Evolutionary conservation across 78 protist species (phyloP).

Genomic region (Isochrysis galbana): DNA sequence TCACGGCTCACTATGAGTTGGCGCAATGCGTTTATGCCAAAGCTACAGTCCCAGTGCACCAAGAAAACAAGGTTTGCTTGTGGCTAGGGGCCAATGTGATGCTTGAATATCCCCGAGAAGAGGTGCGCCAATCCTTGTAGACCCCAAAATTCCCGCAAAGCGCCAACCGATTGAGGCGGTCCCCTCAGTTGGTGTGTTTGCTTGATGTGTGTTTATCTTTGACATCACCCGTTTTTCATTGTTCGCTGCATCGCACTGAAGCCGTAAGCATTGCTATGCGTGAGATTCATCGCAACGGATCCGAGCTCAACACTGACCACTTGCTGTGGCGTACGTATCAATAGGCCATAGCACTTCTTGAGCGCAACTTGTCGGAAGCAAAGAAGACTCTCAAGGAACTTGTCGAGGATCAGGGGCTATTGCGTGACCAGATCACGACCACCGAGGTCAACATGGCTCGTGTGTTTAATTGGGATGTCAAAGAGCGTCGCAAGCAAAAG

Average conservation of each 20-base stretch:
- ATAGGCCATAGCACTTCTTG: slow-evolving; percentile 26
- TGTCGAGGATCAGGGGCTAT: background rate
- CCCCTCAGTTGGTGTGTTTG: no score
- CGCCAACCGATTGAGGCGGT: no score
- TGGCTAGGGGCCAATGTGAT: slow-evolving; percentile 55
- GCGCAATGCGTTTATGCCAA: slow-evolving; percentile 16
- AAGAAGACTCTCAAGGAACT: background rate
- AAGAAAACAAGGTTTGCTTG: background rate
- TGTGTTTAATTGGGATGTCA: slow-evolving; percentile 43
- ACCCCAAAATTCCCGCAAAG: no score
- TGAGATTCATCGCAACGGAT: no score
- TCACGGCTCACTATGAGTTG: background rate
- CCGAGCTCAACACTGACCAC: no score
- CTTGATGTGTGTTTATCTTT: no score
- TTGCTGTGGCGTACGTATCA: no score
- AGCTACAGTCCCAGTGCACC: background rate
- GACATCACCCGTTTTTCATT: no score
- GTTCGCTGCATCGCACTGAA: no score
- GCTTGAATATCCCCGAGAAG: slow-evolving; percentile 38
- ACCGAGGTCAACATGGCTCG: slow-evolving; percentile 40
- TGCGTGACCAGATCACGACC: slow-evolving; percentile 31
- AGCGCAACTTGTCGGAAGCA: background rate
- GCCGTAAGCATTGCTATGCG: no score
- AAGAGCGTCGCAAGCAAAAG: background rate
- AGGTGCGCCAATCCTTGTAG: no score